Evolutionary conservation across 805 yeast species (phyloP).

Genomic region (Hemisphaericaspora nanyangensis): DNA sequence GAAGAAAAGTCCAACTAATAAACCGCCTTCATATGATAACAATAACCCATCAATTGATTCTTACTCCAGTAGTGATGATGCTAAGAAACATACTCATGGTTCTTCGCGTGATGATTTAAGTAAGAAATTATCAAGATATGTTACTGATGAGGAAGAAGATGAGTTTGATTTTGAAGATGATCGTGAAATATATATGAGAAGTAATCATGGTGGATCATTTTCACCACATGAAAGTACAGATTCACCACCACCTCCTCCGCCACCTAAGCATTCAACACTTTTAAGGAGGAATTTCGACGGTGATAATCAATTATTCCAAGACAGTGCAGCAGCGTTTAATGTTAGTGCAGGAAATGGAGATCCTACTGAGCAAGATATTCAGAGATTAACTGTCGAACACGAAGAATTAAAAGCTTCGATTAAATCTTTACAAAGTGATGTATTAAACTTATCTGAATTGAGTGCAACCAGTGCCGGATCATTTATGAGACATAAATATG

Average conservation of each 20-base stretch:
- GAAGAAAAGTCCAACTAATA: slow-evolving; percentile 1
- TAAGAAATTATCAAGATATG: slow-evolving; percentile 22
- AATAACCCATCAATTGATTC: slow-evolving; percentile 22
- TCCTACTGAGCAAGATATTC: slow-evolving; percentile 24
- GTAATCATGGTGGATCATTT: slow-evolving; percentile 30
- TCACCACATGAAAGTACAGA: slow-evolving; percentile 14
- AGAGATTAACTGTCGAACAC: slow-evolving; percentile 26
- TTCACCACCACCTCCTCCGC: slow-evolving; percentile 43
- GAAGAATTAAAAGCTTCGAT: slow-evolving; percentile 38
- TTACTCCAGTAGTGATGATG: slow-evolving; percentile 33
- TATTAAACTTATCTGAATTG: slow-evolving; percentile 56
- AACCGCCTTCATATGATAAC: not conserved
- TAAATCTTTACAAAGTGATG: slow-evolving; percentile 43
- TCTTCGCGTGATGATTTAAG: slow-evolving; percentile 36
- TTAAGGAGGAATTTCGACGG: slow-evolving; percentile 34
- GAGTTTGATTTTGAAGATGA: slow-evolving; percentile 15
- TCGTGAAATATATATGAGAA: too few relatives aligned
- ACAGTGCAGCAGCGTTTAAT: not conserved
- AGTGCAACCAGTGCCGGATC: slow-evolving; percentile 92
- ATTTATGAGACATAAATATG: slow-evolving; percentile 66
- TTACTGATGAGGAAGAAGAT: slow-evolving; percentile 19
- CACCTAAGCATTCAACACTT: slow-evolving; percentile 25
- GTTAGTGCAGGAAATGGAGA: not conserved
- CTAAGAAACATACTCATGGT: slow-evolving; percentile 26
- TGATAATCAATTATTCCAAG: slow-evolving; percentile 27